Evolutionary conservation across 1,284 basidiomycete species (phyloP).

Genomic region (Xanthoconium separans): DNA sequence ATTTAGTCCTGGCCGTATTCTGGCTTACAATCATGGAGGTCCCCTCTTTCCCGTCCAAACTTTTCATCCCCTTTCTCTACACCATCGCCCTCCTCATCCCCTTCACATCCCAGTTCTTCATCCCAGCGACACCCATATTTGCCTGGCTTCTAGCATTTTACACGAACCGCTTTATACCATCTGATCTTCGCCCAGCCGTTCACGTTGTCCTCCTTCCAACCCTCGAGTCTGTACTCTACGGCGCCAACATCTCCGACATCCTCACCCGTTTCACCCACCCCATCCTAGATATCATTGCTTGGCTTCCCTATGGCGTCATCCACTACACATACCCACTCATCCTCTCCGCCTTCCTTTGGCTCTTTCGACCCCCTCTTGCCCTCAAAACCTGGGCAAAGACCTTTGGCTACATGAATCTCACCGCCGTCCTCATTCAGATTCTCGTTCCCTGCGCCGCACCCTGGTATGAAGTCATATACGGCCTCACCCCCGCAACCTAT

Average conservation of each 20-base stretch:
- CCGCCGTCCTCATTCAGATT: slow-evolving; percentile 89
- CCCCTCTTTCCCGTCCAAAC: slow-evolving; percentile 74
- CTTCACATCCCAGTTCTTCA: slow-evolving; percentile 89
- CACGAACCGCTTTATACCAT: slow-evolving; percentile 83
- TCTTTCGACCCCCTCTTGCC: slow-evolving; percentile 76
- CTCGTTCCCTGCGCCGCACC: slow-evolving; percentile 92
- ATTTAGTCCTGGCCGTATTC: slow-evolving; percentile 66
- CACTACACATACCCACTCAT: slow-evolving; percentile 88
- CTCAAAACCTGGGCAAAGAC: slow-evolving; percentile 86
- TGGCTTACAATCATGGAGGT: slow-evolving; percentile 78
- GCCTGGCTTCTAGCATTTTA: slow-evolving; percentile 86
- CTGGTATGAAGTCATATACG: slow-evolving; percentile 98
- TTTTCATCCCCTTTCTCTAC: slow-evolving; percentile 80
- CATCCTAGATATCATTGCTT: slow-evolving; percentile 88
- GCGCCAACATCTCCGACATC: slow-evolving; percentile 96
- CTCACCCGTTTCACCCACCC: slow-evolving; percentile 94
- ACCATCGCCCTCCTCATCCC: slow-evolving; percentile 73
- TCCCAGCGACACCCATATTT: slow-evolving; percentile 87
- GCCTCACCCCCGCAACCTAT: slow-evolving; percentile 93
- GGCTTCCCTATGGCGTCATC: slow-evolving; percentile 93
- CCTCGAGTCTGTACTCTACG: slow-evolving; percentile 92
- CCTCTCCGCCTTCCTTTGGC: slow-evolving; percentile 75
- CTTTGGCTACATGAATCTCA: slow-evolving; percentile 93
- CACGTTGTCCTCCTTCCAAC: slow-evolving; percentile 94
- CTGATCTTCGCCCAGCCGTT: slow-evolving; percentile 72